Evolutionary conservation across 2,329 filamentous ascomycete species (phyloP), one percentile per base, ranked within the genome.

Genomic region (Dactylellina sp.): DNA sequence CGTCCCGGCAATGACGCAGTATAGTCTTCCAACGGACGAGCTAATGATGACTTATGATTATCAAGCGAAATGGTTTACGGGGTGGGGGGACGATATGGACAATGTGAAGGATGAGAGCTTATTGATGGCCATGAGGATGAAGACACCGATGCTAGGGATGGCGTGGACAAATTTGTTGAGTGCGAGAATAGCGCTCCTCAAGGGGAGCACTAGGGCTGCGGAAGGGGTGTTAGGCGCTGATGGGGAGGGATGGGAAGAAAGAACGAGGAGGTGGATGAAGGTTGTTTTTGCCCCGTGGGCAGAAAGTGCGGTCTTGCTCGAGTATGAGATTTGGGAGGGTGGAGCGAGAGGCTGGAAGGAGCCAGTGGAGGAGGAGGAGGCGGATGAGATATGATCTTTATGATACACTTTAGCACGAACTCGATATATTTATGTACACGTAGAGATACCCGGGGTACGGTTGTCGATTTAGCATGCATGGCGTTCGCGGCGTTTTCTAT

Each of bases 271-370:
- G 70, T 92, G 88, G 84, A 88, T 96, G 85, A 96, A 93, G 81
- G 87, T 98, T 7, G 94, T 96, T 0, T 98, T 97, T 83, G 90
- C 92, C 53, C 87, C 91, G 1, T 95, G 96, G 86, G 86, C 86
- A 2, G 81, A 83, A 1, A 85, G 85, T 1, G 83, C 86, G 14
- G 80, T 84, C 59, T 83, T 84, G 9, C 84, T 89, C 2, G 89
- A 91, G 79, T 96, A 93, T 80, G 89, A 93, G 80, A 89, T 97
- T 65, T 88, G 85, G 77, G 87, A 86, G 79, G 88, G 87, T 0
- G 92, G 92, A 0, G 60, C 64, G 24, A 72, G 47, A 53, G 50
- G 62, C 11, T 44, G 60, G 28, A 59, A 55, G 66, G n/a, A 25
- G 20, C 18, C 16, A 25, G 18, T 39, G 44, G 46, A 25, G 2